phyloP scores from a whole-genome alignment of 2,329 filamentous ascomycete species.

The Trichoderma harzianum region DNA sequence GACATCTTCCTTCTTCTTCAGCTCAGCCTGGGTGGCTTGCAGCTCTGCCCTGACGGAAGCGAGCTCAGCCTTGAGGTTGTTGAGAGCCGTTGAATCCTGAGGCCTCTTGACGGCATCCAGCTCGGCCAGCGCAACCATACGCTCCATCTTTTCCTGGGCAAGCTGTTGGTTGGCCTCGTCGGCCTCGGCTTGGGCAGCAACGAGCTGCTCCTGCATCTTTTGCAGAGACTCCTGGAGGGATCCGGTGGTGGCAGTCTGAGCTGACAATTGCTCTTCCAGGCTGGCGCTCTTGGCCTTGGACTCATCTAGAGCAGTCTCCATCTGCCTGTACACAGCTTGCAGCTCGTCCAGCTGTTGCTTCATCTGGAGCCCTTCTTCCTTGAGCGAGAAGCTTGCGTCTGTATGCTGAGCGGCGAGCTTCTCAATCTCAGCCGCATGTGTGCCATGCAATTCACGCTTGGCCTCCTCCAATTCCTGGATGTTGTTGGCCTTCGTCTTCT shows the following conservation, averaged over 20 bases:
- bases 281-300: constrained; percentile 34
- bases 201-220: constrained; percentile 41
- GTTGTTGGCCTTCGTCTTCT: constrained; percentile 43
- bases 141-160: constrained; percentile 58
- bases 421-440: constrained; percentile 47
- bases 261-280: constrained; percentile 35
- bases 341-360: constrained; percentile 45
- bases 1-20: constrained; percentile 49
- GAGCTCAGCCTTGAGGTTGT: constrained; percentile 51
- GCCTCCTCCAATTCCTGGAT: constrained; percentile 44
- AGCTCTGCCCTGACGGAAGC: constrained; percentile 32
- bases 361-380: constrained; percentile 36
- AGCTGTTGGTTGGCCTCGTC: constrained; percentile 52
- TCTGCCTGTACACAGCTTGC: constrained; percentile 36
- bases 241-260: constrained; percentile 35
- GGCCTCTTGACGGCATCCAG: constrained; percentile 57
- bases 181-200: constrained; percentile 46
- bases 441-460: constrained; percentile 44
- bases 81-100: constrained; percentile 50
- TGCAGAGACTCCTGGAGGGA: constrained; percentile 37
- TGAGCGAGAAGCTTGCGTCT: constrained; percentile 37
- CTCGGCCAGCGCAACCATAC: constrained; percentile 57
- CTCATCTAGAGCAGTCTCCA: constrained; percentile 41
- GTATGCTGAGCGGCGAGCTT: constrained; percentile 43
- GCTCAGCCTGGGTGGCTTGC: constrained; percentile 36